Percentiles rank a stretch among this genome's conserved stretches.
These are phyloP conservation scores for Saccharomycopsis sp. DNA, from an alignment of 805 yeast species.

Conservation along the genomic window DNA sequence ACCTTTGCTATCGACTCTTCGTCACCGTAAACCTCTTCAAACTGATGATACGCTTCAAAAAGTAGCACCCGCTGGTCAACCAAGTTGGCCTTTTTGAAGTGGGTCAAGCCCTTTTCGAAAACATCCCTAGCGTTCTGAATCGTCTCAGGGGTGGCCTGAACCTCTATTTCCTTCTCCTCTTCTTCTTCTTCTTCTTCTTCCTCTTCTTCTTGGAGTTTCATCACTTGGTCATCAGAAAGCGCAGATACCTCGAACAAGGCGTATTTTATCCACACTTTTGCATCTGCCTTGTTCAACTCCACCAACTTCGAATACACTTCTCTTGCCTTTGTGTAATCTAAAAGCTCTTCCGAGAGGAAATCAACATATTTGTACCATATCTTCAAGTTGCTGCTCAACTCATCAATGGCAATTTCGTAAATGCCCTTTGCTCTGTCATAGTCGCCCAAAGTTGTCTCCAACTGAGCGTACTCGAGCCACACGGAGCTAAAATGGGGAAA, in stretches of 20 bases:
- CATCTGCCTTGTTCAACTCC: constrained; percentile 26
- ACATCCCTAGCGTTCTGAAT: constrained; percentile 41
- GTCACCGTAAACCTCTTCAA: constrained; percentile 57
- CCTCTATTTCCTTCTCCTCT: constrained; percentile 40
- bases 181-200: constrained; percentile 35
- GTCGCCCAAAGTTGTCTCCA: constrained; percentile 66
- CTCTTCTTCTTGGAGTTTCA: constrained; percentile 26
- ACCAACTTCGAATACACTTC: constrained; percentile 36
- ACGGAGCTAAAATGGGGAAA: constrained; percentile 34
- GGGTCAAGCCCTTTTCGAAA: constrained; percentile 44
- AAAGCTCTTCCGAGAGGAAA: constrained; percentile 41
- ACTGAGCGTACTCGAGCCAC: constrained; percentile 58
- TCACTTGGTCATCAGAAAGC: constrained; percentile 47
- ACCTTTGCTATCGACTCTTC: constrained; percentile 30
- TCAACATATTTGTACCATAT: constrained; percentile 40
- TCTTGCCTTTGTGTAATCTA: constrained; percentile 49
- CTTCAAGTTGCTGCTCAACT: constrained; percentile 24
- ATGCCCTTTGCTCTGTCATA: constrained; percentile 57
- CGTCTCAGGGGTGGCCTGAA: constrained; percentile 43
- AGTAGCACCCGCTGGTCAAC: constrained; percentile 42
- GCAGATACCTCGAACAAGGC: constrained; percentile 66
- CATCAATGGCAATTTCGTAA: constrained; percentile 40
- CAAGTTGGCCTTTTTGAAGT: constrained; percentile 31
- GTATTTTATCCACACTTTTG: constrained; percentile 49
- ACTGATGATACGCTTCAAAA: constrained; percentile 52